phyloP scores from a whole-genome alignment of 2,329 filamentous ascomycete species.

The Pestalotiopsis sp. region DNA sequence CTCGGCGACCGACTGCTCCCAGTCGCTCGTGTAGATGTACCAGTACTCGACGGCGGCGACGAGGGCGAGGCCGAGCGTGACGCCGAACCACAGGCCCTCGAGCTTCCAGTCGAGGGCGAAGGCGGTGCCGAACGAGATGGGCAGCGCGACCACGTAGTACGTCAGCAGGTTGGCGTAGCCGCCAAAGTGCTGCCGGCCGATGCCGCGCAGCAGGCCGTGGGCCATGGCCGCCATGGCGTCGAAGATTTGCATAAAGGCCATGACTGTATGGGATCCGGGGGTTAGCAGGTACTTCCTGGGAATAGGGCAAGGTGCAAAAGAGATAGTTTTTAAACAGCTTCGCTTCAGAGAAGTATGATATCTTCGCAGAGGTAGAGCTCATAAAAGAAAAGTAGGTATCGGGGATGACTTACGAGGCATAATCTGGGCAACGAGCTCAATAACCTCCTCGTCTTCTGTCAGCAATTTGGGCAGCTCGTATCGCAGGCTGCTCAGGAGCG shows the following conservation, averaged over 20 bases:
- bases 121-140: constrained; percentile 76
- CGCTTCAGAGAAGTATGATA: not conserved
- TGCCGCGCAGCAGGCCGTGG: constrained; percentile 82
- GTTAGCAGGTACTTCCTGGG: not conserved
- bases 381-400: not conserved
- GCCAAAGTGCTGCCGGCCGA: constrained; percentile 87
- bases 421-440: constrained; percentile 67
- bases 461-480: constrained; percentile 78
- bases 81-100: constrained; percentile 79
- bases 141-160: constrained; percentile 86
- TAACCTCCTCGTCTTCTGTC: constrained; percentile 73
- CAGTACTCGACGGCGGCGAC: constrained; percentile 57
- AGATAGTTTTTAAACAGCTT: not conserved
- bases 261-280: constrained; percentile 45
- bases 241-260: constrained; percentile 87
- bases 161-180: constrained; percentile 85
- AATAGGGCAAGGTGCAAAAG: not conserved
- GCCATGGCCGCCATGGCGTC: constrained; percentile 80
- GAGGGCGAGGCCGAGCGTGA: constrained; percentile 71
- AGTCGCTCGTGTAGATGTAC: constrained; percentile 55
- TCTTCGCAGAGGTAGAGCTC: not conserved
- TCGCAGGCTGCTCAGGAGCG: constrained; percentile 69
- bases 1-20: constrained; percentile 56
- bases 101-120: constrained; percentile 81
- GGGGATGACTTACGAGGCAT: constrained; percentile 54